These are phyloP conservation scores for Neonothopanus nambi DNA, from an alignment of 1,284 basidiomycete genomes.

Conservation along the genomic window DNA sequence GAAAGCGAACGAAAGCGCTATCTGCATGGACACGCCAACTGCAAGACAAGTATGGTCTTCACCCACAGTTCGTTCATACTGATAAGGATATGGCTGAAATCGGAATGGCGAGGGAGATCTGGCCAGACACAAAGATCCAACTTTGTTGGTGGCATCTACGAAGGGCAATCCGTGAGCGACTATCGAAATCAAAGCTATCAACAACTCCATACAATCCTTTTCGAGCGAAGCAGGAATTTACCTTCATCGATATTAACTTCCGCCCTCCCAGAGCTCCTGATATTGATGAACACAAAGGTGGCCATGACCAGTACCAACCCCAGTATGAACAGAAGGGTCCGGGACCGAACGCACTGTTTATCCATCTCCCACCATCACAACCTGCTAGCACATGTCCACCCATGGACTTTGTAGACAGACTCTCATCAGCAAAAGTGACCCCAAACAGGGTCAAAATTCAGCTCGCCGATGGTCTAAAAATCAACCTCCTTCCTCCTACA, in stretches of 20 bases:
- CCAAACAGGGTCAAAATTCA: too few species aligned
- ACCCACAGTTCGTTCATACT: slow-evolving; percentile 24
- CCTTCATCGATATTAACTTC: slow-evolving; percentile 28
- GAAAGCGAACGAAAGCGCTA: slow-evolving; percentile 26
- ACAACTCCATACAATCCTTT: slow-evolving; percentile 29
- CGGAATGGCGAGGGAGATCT: slow-evolving; percentile 19
- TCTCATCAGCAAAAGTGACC: too few species aligned
- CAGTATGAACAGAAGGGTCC: neutral
- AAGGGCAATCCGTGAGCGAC: slow-evolving; percentile 21
- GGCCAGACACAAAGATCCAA: slow-evolving; percentile 26
- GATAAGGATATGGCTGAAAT: slow-evolving; percentile 37
- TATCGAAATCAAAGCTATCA: slow-evolving; percentile 25
- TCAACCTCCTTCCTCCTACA: neutral
- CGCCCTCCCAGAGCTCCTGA: slow-evolving; percentile 19
- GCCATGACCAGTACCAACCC: neutral
- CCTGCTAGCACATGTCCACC: too few species aligned
- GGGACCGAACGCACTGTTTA: too few species aligned
- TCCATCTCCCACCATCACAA: too few species aligned
- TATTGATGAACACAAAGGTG: slow-evolving; percentile 23
- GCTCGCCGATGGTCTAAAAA: too few species aligned
- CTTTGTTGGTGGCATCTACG: slow-evolving; percentile 31
- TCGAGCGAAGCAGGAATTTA: slow-evolving; percentile 22
- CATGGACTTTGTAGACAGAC: too few species aligned
- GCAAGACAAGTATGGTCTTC: slow-evolving; percentile 23
- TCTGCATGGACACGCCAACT: slow-evolving; percentile 21